Conservation (phyloP, 2,329 filamentous ascomycete genomes). For the Teratosphaeria pseudoeucalypti region DNA sequence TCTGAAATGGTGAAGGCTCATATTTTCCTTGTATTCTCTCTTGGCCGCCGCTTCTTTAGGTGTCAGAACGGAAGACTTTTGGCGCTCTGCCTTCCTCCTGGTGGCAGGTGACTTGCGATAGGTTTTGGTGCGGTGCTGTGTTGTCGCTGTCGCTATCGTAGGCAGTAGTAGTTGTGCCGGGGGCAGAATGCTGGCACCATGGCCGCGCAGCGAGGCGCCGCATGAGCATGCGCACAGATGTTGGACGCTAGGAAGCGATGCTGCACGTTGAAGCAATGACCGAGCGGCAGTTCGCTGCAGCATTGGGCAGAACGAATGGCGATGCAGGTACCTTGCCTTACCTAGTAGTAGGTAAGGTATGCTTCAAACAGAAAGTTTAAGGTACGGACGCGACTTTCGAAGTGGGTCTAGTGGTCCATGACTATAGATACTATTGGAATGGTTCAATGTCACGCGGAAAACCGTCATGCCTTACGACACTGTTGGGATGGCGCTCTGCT, state of each 20-base stretch:
- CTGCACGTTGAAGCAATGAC: slow-evolving; percentile 1
- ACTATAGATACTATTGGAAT: not conserved
- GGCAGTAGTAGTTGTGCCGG: not conserved
- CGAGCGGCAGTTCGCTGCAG: slow-evolving; percentile 9
- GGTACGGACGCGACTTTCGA: not conserved
- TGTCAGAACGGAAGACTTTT: not conserved
- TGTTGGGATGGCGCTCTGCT: not conserved
- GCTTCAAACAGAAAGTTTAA: not conserved
- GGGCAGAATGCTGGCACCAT: not conserved
- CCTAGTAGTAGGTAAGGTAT: not conserved
- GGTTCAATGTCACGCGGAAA: not conserved
- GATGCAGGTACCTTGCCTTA: no score
- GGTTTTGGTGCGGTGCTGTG: not conserved
- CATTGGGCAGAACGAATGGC: slow-evolving; percentile 4
- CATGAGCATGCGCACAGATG: not conserved
- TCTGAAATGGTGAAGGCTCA: not conserved
- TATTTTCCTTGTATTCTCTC: not conserved
- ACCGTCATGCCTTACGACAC: not conserved
- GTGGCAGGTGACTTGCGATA: slow-evolving; percentile 6
- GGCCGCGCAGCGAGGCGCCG: not conserved
- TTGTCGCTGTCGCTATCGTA: not conserved
- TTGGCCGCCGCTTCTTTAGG: not conserved
- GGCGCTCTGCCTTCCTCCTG: not conserved
- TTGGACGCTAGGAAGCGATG: not conserved
- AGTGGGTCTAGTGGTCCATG: not conserved